Conservation (phyloP, 768 basidiomycete genomes). For the Kwoniella dejecticola region DNA sequence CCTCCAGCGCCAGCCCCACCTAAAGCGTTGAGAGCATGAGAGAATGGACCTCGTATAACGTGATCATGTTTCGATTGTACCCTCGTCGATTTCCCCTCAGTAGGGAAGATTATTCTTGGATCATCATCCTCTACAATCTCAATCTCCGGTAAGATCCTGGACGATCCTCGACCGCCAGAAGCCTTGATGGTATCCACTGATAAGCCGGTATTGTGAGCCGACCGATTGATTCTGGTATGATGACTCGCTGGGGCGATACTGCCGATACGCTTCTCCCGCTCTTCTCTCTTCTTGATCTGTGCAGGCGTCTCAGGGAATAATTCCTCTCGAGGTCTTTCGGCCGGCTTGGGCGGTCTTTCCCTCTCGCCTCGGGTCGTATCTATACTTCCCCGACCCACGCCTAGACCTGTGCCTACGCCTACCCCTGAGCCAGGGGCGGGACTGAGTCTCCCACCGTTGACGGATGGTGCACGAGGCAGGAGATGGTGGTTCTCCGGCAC, state of each 20-base stretch:
- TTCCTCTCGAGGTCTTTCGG: slow-evolving; percentile 46
- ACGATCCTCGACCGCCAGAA: not conserved
- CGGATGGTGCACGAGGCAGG: slow-evolving; percentile 8
- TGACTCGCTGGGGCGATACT: not conserved
- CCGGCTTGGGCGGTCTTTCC: slow-evolving; percentile 33
- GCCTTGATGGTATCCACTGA: slow-evolving; percentile 26
- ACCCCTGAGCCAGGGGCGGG: not conserved
- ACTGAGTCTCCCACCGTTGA: slow-evolving; percentile 7
- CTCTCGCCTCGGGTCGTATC: slow-evolving; percentile 6
- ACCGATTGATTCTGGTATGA: slow-evolving; percentile 3
- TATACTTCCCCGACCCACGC: slow-evolving; percentile 7
- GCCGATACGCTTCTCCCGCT: slow-evolving; percentile 33
- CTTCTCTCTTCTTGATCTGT: slow-evolving; percentile 48
- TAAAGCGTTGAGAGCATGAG: slow-evolving; percentile 33
- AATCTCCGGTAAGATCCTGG: slow-evolving; percentile 43
- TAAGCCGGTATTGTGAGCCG: slow-evolving; percentile 11
- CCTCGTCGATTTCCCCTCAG: slow-evolving; percentile 29
- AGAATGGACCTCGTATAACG: slow-evolving; percentile 45
- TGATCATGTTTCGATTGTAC: slow-evolving; percentile 45
- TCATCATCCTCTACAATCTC: slow-evolving; percentile 53
- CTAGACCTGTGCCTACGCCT: no score
- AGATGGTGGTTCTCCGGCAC: not conserved
- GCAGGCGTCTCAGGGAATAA: slow-evolving; percentile 52
- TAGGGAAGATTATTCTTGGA: slow-evolving; percentile 41
- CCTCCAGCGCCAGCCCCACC: slow-evolving; percentile 9